phyloP scores from a whole-genome alignment of 495 filamentous ascomycete species.

The Podospora bellae-mahoneyi region DNA sequence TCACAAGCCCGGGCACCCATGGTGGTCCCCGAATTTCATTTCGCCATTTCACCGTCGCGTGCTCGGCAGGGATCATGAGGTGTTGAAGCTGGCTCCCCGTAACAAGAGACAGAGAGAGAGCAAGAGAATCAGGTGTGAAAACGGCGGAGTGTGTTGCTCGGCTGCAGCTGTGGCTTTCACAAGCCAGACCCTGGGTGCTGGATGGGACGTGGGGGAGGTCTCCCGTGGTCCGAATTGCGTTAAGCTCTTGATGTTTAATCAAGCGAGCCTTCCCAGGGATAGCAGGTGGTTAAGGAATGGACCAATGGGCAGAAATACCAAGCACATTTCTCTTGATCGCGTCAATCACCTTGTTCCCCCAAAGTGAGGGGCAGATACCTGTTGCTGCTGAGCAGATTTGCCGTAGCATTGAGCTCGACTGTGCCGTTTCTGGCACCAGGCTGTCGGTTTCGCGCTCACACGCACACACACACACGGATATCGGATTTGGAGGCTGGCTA shows the following conservation, averaged over 20 bases:
- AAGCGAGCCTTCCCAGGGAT: constrained; percentile 11
- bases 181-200: neutral
- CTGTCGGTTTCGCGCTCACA: neutral
- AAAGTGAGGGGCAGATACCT: constrained; percentile 5
- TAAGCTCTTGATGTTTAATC: neutral
- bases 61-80: constrained; percentile 6
- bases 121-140: neutral
- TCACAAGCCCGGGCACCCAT: neutral
- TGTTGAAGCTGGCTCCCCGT: neutral
- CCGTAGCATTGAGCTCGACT: neutral
- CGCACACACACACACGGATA: neutral
- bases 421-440: constrained; percentile 5
- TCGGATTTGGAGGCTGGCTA: neutral
- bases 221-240: constrained; percentile 4
- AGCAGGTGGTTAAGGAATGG: constrained; percentile 7
- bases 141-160: neutral
- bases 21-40: neutral
- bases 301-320: constrained; percentile 11
- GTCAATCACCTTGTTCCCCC: neutral
- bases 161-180: neutral
- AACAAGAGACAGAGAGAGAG: neutral
- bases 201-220: neutral
- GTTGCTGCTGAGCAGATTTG: neutral
- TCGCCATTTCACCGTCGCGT: neutral
- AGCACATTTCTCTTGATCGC: neutral